These are phyloP conservation scores for Fagus crenata DNA, from an alignment of 306 rosid genomes.

Conservation along the genomic window DNA sequence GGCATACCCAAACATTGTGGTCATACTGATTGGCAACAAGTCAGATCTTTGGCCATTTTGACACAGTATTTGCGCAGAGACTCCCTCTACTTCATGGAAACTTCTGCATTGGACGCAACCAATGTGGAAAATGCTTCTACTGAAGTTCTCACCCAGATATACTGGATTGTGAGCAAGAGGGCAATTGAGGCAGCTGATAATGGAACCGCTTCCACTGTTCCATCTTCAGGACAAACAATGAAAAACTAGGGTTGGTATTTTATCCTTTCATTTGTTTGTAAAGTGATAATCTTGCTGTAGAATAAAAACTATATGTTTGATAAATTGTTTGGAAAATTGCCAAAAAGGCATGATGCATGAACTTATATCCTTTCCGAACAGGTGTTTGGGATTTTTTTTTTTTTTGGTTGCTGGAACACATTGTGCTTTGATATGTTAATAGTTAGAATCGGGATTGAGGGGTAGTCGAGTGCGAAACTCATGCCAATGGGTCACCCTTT, in stretches of 20 bases:
- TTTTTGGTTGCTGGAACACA: too few species aligned
- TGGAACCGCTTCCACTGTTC: conserved; percentile 53
- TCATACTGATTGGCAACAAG: conserved; percentile 93
- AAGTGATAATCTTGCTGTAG: conserved; percentile 24
- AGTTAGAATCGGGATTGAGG: too few species aligned
- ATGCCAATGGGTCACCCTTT: too few species aligned
- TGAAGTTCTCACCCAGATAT: conserved; percentile 67
- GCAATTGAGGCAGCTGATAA: conserved; percentile 62
- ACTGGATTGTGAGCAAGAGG: conserved; percentile 75
- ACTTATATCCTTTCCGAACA: neutral
- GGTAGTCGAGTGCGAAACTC: too few species aligned
- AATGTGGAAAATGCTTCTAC: conserved; percentile 81
- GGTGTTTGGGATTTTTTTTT: too few species aligned
- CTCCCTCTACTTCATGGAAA: conserved; percentile 94
- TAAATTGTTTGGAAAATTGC: conserved; percentile 26
- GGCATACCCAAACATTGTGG: conserved; percentile 80
- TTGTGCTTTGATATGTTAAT: too few species aligned
- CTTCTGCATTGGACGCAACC: conserved; percentile 90
- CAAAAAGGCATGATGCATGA: neutral
- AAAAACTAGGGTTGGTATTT: conserved; percentile 46
- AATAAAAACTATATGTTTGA: conserved; percentile 30
- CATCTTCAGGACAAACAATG: conserved; percentile 74
- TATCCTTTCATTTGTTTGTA: conserved; percentile 16
- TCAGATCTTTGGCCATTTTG: conserved; percentile 80
- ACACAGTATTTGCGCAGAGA: conserved; percentile 82